These are phyloP conservation scores for Russula emetica DNA, from an alignment of 768 basidiomycete genomes.

Conservation along the genomic window DNA sequence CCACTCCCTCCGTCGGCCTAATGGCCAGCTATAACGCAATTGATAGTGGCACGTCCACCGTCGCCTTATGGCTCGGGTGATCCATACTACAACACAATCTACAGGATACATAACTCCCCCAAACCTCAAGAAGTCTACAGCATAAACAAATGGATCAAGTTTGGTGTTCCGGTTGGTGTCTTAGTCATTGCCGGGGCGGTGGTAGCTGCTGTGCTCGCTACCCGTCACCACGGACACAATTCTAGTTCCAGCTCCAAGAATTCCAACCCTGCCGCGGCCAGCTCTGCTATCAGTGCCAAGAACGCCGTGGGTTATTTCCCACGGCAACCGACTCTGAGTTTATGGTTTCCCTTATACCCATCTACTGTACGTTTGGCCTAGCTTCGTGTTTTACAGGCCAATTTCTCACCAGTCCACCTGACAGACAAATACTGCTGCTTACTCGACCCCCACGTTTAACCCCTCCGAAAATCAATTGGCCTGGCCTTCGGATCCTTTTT, in stretches of 20 bases:
- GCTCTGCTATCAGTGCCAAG: slow-evolving; percentile 56
- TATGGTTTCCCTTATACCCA: slow-evolving; percentile 81
- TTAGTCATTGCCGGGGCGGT: slow-evolving; percentile 63
- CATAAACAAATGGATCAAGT: slow-evolving; percentile 72
- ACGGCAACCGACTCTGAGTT: slow-evolving; percentile 76
- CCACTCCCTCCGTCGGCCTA: slow-evolving; percentile 27
- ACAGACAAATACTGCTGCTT: slow-evolving; percentile 73
- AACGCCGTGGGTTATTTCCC: slow-evolving; percentile 62
- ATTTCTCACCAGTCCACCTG: neutral
- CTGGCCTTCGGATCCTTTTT: slow-evolving; percentile 81
- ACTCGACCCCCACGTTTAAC: slow-evolving; percentile 66
- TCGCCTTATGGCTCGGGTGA: slow-evolving; percentile 58
- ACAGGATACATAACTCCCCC: slow-evolving; percentile 62
- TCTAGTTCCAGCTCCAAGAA: slow-evolving; percentile 29
- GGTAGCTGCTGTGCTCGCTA: slow-evolving; percentile 70
- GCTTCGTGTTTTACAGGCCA: neutral
- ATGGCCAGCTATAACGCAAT: slow-evolving; percentile 43
- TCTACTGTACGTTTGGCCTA: slow-evolving; percentile 62
- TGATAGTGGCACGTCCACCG: slow-evolving; percentile 21
- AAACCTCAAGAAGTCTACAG: slow-evolving; percentile 47
- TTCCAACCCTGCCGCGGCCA: slow-evolving; percentile 42
- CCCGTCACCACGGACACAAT: slow-evolving; percentile 46
- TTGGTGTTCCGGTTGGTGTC: slow-evolving; percentile 63
- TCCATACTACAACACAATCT: slow-evolving; percentile 64
- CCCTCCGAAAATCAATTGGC: slow-evolving; percentile 48